phyloP scores from a whole-genome alignment of 805 yeast genomes.

The Saccharomyces paradoxus region DNA sequence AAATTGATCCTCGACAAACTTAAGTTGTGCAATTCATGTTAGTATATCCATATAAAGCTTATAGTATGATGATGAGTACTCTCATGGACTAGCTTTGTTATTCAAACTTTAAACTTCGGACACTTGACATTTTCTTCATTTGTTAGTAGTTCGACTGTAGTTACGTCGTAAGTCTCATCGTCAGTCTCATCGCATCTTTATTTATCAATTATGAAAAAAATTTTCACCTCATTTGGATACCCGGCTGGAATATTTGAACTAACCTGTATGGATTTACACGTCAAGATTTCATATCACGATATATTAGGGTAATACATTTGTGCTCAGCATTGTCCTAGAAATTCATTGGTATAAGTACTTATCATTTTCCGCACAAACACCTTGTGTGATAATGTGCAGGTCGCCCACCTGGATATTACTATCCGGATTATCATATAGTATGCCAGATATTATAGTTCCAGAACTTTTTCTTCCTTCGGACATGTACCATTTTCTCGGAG shows the following conservation, averaged over 20 bases:
- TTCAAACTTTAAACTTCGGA: background rate
- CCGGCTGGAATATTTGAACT: background rate
- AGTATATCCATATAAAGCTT: background rate
- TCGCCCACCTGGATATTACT: no score
- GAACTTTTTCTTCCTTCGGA: no score
- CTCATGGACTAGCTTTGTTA: background rate
- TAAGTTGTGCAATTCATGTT: conserved; percentile 26
- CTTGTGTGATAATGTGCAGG: no score
- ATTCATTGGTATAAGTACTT: no score
- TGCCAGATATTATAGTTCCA: no score
- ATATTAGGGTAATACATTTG: background rate
- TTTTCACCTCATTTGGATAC: background rate
- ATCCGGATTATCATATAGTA: background rate
- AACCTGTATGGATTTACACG: background rate
- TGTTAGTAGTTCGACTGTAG: background rate
- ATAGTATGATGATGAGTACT: background rate
- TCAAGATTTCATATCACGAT: background rate
- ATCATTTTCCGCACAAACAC: no score
- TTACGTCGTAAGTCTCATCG: background rate
- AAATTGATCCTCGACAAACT: conserved; percentile 19
- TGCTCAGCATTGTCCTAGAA: no score
- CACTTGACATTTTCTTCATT: background rate
- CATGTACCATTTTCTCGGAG: no score
- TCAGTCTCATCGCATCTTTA: background rate
- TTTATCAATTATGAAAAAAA: background rate